Base-by-base conservation (phyloP, 1,284 basidiomycete genomes). In the Coniophora puteana region DNA sequence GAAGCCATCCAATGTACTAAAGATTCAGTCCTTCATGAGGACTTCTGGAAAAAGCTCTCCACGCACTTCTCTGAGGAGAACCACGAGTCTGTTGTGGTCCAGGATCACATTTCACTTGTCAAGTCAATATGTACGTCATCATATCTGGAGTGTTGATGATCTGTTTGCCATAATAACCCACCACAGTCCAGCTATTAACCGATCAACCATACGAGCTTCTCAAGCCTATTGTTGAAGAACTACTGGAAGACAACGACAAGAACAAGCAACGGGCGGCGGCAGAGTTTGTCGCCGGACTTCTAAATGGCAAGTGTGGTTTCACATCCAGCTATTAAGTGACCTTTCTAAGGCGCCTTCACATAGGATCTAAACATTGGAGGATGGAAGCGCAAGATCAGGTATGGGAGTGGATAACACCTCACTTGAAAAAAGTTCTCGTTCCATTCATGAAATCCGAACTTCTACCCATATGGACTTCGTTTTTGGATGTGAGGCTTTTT, bases 301-400 rank as follows among this genome's bases (percentile, higher is more conserved):
- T 94, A 32, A 72, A 74, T 48, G 81, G 80, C 76, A 54, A 38
- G 61, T 41, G 21, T 14, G 13, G 5, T 20, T 4, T 24, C 17
- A 12, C n/a, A 34, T 8, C 24, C 28, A 16, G 12, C 38, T 29
- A 1, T 39, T 22, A 23, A 40, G 36, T 11, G 17, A 23, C 21
- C 14, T 21, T 41, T 35, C 16, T 25, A 22, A n/a, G n/a, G n/a
- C n/a, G n/a, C n/a, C n/a, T 17, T 2, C 30, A 21, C 20, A 36
- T 12, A 82, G 92, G 89, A 4, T 83, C 85, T 5, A 93, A 93
- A 62, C 90, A 95, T 57, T 97, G 93, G 93, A 76, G 89, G 0
- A 69, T 74, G 8, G 65, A 72, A 33, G 81, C 83, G 50, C 85
- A 93, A 57, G 59, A 75, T 22, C 61, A 60, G 21, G 64, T 96